Conservation (phyloP, 2,329 filamentous ascomycete species). For the Aureobasidium vineae region DNA sequence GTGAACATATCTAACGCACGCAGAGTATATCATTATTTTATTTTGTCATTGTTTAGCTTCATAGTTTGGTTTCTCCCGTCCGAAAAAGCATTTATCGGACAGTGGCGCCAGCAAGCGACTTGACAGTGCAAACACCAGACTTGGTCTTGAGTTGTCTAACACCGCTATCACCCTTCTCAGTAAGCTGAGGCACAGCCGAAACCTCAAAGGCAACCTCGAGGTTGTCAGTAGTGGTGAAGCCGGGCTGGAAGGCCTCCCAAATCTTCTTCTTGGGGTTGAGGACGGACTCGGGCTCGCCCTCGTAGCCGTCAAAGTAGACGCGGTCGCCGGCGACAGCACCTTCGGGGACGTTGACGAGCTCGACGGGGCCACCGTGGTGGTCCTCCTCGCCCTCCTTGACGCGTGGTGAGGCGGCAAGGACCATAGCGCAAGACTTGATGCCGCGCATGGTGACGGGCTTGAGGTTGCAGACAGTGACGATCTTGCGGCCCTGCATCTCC, state of each 20-base stretch:
- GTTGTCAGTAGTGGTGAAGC: conserved; percentile 82
- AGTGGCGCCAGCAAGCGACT: conserved; percentile 72
- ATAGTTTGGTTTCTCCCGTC: no score
- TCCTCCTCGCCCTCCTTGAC: conserved; percentile 77
- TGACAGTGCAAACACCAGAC: conserved; percentile 80
- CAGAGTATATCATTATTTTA: no score
- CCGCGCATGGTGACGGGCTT: conserved; percentile 99
- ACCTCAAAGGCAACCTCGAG: conserved; percentile 88
- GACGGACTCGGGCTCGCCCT: conserved; percentile 86
- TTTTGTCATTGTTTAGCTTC: no score
- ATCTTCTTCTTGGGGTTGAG: conserved; percentile 99
- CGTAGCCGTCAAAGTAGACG: conserved; percentile 92
- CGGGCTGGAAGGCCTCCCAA: conserved; percentile 95
- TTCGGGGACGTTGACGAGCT: conserved; percentile 81
- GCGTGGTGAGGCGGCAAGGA: conserved; percentile 87
- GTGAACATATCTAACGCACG: no score
- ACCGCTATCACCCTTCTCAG: conserved; percentile 57
- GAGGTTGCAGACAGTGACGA: conserved; percentile 93
- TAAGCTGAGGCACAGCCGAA: conserved; percentile 69
- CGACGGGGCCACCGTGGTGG: conserved; percentile 85
- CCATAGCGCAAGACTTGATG: conserved; percentile 79
- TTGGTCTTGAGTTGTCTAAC: conserved; percentile 69
- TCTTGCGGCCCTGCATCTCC: conserved; percentile 95
- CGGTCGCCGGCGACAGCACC: conserved; percentile 79
- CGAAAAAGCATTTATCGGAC: conserved; percentile 63